A percentile compares a stretch with the other conserved stretches of the same genome.
Evolutionary conservation across 108 stramenopile species (phyloP).

Genomic region (Nitzschia sp.): DNA sequence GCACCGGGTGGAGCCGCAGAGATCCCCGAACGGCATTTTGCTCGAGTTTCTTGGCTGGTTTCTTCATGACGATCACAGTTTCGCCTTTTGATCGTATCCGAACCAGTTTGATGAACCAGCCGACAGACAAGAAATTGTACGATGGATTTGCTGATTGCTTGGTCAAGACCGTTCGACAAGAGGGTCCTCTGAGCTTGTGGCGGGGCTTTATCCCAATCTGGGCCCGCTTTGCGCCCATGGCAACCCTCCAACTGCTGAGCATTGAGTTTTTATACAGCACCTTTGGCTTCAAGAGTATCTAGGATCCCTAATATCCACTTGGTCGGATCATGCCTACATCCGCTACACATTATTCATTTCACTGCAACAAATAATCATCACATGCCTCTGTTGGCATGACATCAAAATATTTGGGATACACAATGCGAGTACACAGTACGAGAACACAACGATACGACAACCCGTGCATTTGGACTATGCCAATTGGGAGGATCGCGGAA

Average conservation of each 20-base stretch:
- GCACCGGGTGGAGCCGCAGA: constrained; percentile 50
- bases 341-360: too few species aligned
- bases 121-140: constrained; percentile 52
- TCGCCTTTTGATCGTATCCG: constrained; percentile 57
- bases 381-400: too few species aligned
- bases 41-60: constrained; percentile 42
- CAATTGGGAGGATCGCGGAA: too few species aligned
- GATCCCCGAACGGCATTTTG: constrained; percentile 43
- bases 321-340: too few species aligned
- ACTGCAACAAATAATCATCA: too few species aligned
- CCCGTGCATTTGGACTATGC: too few species aligned
- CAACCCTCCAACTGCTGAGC: constrained; percentile 63
- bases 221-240: constrained; percentile 66
- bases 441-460: too few species aligned
- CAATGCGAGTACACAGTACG: too few species aligned
- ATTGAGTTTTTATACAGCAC: constrained; percentile 44
- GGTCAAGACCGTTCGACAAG: constrained; percentile 51
- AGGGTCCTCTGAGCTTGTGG: constrained; percentile 49
- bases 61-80: constrained; percentile 84
- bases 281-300: constrained; percentile 50
- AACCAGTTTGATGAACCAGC: constrained; percentile 62
- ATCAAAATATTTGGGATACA: too few species aligned
- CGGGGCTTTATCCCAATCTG: constrained; percentile 69
- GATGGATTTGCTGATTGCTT: constrained; percentile 49
- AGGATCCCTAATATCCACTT: too few species aligned